Percentiles rank a stretch among this genome's conserved stretches.
Conservation (phyloP, 306 rosid species). For the Crotalaria pallida region DNA sequence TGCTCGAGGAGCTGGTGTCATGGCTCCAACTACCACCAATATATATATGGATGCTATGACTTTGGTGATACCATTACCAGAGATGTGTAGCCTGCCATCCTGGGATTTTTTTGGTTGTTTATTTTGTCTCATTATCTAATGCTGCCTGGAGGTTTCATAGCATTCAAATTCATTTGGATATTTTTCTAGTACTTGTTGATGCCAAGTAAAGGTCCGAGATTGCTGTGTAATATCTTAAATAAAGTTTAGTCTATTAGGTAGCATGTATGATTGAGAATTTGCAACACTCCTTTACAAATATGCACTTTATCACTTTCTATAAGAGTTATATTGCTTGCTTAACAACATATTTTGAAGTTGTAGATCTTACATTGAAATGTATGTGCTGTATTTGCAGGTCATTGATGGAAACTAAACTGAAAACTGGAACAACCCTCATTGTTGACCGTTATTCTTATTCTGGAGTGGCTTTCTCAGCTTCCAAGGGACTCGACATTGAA, state of each 20-base stretch:
- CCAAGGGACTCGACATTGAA: constrained; percentile 78
- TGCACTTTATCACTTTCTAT: background rate
- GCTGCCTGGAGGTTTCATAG: background rate
- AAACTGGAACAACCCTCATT: constrained; percentile 77
- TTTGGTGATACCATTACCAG: background rate
- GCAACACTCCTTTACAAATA: background rate
- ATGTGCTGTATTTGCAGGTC: constrained; percentile 41
- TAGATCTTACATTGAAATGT: background rate
- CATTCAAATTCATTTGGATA: background rate
- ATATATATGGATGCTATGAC: background rate
- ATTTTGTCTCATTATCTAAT: background rate
- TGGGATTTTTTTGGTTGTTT: background rate
- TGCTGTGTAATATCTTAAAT: background rate
- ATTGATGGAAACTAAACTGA: constrained; percentile 78
- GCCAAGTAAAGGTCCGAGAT: background rate
- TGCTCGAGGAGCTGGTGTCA: background rate
- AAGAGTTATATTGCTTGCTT: background rate
- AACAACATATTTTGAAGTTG: background rate
- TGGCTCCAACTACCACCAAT: background rate
- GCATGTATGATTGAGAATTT: background rate
- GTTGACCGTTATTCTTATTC: constrained; percentile 96
- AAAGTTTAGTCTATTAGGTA: background rate
- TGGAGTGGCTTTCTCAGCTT: constrained; percentile 94
- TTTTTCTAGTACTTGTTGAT: background rate
- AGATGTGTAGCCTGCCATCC: background rate